Base-by-base conservation (phyloP, 306 rosid genomes). In the Vigna trinervia region DNA sequence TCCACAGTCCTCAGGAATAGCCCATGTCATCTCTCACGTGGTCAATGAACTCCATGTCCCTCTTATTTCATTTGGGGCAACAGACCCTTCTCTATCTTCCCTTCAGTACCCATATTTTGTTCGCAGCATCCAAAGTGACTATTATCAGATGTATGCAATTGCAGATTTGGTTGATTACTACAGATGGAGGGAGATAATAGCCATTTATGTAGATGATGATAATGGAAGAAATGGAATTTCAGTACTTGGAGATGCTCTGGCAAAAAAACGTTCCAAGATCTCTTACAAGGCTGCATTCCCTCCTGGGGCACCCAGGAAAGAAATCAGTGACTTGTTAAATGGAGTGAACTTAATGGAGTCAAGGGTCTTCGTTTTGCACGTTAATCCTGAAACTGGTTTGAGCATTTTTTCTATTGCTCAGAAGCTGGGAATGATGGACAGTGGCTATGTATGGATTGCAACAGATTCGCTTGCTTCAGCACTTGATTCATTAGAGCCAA, bases 1-100 rank as follows among this genome's bases (percentile, higher is more conserved):
- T 26, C 98, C 99, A 19, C 99, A 89, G 61, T 96, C 99, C 8
- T 96, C 99, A 0, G 98, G 93, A 68, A 96, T 96, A 84, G 89
- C 93, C 48, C 99, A 96, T 83, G 79, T 91, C 60, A 91, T 92
- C 63, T 88, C 98, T 66, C 99, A 96, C n/a, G 94, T 92, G 22
- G 90, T 78, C 17, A 87, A 88, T 71, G 98, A 96, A 86, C 98
- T 96, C 82, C 97, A 89, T 28, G 75, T 96, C 39, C 99, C 99
- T 1, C 96, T 96, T 73, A 73, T 96, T 46, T 92, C 98, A 62
- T 96, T 92, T 73, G 97, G 84, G 50, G 93, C 99, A 26, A 96
- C 99, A 13, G 97, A 96, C 65, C 98, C 98, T 13, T 80, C 91
- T 50, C 92, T 96, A 48, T 79, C 94, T 19, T 82, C 99, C 5